A percentile compares a stretch with the other conserved stretches of the same genome.
Evolutionary conservation across 306 rosid genomes (phyloP).

Genomic region (Sophora flavescens): DNA sequence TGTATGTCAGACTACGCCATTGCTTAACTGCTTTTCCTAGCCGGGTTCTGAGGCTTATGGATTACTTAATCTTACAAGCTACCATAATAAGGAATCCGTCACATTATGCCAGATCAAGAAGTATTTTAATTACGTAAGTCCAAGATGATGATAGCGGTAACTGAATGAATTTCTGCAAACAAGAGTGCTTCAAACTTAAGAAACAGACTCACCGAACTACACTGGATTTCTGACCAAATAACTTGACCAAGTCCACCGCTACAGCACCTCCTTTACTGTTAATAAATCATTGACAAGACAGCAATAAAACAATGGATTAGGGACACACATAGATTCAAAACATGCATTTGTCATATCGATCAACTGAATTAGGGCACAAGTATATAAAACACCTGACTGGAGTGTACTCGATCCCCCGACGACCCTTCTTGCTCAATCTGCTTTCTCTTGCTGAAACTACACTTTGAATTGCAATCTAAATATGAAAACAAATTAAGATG

Average conservation of each 20-base stretch:
- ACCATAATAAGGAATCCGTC: slow-evolving; percentile 3
- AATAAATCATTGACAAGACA: slow-evolving; percentile 32
- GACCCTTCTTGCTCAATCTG: slow-evolving; percentile 91
- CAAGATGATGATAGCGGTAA: slow-evolving; percentile 6
- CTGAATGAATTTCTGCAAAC: slow-evolving; percentile 12
- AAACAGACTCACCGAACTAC: slow-evolving; percentile 79
- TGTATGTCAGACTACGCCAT: not conserved
- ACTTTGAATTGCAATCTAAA: slow-evolving; percentile 85
- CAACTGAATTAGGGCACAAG: not conserved
- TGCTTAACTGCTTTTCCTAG: not conserved
- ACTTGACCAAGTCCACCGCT: slow-evolving; percentile 88
- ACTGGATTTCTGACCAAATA: slow-evolving; percentile 84
- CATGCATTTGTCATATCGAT: slow-evolving; percentile 17
- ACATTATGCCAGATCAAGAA: not conserved
- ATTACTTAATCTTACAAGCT: not conserved
- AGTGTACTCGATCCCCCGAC: slow-evolving; percentile 74
- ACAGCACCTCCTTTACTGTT: slow-evolving; percentile 77
- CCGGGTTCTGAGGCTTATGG: slow-evolving; percentile 12
- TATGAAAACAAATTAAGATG: slow-evolving; percentile 26
- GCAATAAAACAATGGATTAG: slow-evolving; percentile 26
- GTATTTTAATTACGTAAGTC: slow-evolving; percentile 25
- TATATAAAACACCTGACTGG: slow-evolving; percentile 66
- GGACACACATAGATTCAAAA: not conserved
- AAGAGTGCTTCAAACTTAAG: slow-evolving; percentile 16
- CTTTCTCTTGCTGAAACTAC: slow-evolving; percentile 92